Conservation (phyloP, 1,284 basidiomycete species). For the Grifola frondosa region DNA sequence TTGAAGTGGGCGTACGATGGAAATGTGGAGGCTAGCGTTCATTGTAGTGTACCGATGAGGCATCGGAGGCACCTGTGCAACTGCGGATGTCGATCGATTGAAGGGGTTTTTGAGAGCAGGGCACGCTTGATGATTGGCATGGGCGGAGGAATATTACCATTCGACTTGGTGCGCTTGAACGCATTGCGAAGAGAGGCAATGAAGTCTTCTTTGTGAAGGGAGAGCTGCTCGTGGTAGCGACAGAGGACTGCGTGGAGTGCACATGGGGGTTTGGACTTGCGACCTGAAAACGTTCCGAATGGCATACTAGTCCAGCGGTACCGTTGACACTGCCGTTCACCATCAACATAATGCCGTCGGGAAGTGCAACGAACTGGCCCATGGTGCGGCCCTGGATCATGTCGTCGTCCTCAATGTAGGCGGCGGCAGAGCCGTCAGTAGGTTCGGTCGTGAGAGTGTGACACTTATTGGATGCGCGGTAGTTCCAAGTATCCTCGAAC, state of each 20-base stretch:
- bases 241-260: constrained; percentile 69
- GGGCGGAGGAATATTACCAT: constrained; percentile 55
- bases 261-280: too few species aligned
- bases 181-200: constrained; percentile 87
- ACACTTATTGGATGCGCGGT: constrained; percentile 64
- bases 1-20: constrained; percentile 63
- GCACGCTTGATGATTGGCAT: constrained; percentile 69
- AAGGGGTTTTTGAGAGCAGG: constrained; percentile 76
- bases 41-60: constrained; percentile 34
- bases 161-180: constrained; percentile 71
- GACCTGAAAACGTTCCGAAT: constrained; percentile 60
- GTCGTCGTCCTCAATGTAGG: constrained; percentile 70
- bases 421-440: constrained; percentile 51
- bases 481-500: constrained; percentile 61
- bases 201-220: constrained; percentile 80
- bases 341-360: constrained; percentile 71
- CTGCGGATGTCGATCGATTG: constrained; percentile 75
- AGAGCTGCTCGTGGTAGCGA: constrained; percentile 48
- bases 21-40: constrained; percentile 41
- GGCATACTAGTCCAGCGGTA: constrained; percentile 77
- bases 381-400: constrained; percentile 78
- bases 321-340: constrained; percentile 82
- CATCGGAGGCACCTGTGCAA: constrained; percentile 41
- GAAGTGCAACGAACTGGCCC: constrained; percentile 84
- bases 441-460: constrained; percentile 83